Base-by-base conservation (phyloP, 2,329 filamentous ascomycete species). In the Scedosporium minutisporum region DNA sequence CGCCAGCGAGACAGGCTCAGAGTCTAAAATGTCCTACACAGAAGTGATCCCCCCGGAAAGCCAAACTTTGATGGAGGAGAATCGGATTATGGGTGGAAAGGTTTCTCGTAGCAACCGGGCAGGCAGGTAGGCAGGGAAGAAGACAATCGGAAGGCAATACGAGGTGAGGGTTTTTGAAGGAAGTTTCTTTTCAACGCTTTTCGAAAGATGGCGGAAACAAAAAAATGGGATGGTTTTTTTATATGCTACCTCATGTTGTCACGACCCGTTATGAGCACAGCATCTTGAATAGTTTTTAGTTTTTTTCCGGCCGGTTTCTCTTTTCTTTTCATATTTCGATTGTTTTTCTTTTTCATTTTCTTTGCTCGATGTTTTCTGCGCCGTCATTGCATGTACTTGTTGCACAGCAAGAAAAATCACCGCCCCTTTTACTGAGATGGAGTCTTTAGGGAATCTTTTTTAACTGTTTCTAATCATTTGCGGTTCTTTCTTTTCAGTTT, bases 221-320 rank as follows among this genome's bases (percentile, higher is more conserved):
- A 21, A 21, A 48, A 18, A 18, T 4, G n/a, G 18, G 9, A 55
- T 55, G 18, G 18, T 27, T 55, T 46, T 46, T 27, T 55, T 27
- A 55, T 55, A 18, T 27, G 51, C 51, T 55, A 12, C 33, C 51
- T 55, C 51, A 55, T 55, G 51, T 55, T 55, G 51, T 55, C 51
- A 55, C 23, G 51, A 55, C 51, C 51, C 51, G 51, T 55, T 55
- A 55, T 55, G 51, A 55, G 51, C 51, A 55, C 51, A 55, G 51
- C 51, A 55, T 55, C 18, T 27, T 48, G 44, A 48, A 18, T 6
- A 55, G 21, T 33, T 55, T 55, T 10, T 55, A 27, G 23, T 29
- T 55, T 23, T 18, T 23, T 23, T 9, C 6, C 23, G 18, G 23
- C 57, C 29, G 29, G 27, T 58, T 58, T 38, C 38, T 58, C 25